Conservation (phyloP, 768 basidiomycete species). For the Podaxis pistillaris region DNA sequence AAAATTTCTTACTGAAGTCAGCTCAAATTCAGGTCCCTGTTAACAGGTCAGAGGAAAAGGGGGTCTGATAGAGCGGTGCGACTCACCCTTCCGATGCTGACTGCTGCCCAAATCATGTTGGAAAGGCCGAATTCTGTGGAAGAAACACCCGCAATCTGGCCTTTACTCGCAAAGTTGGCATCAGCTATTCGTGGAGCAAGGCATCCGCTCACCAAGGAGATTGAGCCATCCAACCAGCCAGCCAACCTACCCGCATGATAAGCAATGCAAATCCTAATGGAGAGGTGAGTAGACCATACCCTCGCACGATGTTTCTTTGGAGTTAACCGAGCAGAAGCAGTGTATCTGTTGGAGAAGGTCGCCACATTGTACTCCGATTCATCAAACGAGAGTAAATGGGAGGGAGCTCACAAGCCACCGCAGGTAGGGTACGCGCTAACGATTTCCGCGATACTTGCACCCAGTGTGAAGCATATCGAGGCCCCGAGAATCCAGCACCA, state of each 20-base stretch:
- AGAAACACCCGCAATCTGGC: constrained; percentile 82
- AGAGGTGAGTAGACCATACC: constrained; percentile 31
- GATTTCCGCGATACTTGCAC: constrained; percentile 72
- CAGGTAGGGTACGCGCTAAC: constrained; percentile 76
- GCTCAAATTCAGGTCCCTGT: constrained; percentile 54
- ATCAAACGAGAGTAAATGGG: neutral
- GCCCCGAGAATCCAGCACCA: constrained; percentile 81
- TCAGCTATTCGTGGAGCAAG: neutral
- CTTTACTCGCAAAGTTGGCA: constrained; percentile 25
- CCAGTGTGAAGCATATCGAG: constrained; percentile 72
- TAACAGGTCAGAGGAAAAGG: constrained; percentile 5
- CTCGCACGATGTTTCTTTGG: constrained; percentile 63
- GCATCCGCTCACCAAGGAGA: neutral
- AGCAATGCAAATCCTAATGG: neutral
- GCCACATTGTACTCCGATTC: constrained; percentile 2
- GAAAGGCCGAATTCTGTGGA: constrained; percentile 84
- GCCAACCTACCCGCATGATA: constrained; percentile 44
- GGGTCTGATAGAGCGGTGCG: constrained; percentile 6
- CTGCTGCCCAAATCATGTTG: constrained; percentile 80
- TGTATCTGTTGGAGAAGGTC: constrained; percentile 47
- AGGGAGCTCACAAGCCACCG: constrained; percentile 56
- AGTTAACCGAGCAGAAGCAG: constrained; percentile 76
- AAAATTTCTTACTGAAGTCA: constrained; percentile 42
- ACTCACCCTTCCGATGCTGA: constrained; percentile 52
- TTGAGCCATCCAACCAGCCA: constrained; percentile 60